Evolutionary conservation across 306 rosid species (phyloP), one percentile per base, ranked within the genome.

Genomic region (Fragaria nilgerrensis): DNA sequence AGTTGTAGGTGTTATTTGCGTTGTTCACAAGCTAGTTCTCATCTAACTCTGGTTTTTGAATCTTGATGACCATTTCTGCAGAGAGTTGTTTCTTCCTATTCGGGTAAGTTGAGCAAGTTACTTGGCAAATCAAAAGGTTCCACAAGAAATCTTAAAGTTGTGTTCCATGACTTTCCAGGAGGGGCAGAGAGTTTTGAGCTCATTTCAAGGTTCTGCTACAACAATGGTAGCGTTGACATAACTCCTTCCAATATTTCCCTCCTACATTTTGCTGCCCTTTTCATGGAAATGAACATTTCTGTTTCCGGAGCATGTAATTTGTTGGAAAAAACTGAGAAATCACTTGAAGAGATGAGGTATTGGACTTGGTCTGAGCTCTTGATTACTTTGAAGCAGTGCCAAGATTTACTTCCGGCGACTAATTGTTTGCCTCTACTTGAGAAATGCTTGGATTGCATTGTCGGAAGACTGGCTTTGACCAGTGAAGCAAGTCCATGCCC

Each of bases 101-200:
- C 92, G 1, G 88, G 90, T 27, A 92, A 83, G 78, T 80, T 95
- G 74, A 84, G 88, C 64, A 92, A 81, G 74, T 56, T 95, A 66
- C 91, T 95, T 78, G 94, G 92, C 68, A 90, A 84, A 84, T 86
- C 94, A 29, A 85, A 82, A 78, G 86, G 81, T 73, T 59, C 62
- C 74, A 72, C 75, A 3, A 74, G 84, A 49, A 88, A 83, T 80
- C 89, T 88, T 50, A 95, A 89, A 89, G 84, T 95, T 27, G 89
- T 95, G 77, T 88, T 92, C 82, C 92, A 95, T 32, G 97, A 92
- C 84, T 95, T 95, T 83, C 99, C 99, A 6, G 97, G 99, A 27
- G 97, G 97, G 19, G 90, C 96, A 8, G 91, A 89, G 87, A 84
- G 92, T 73, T 95, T 95, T 76, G 97, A 92, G 90, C 89, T 92